Evolutionary conservation across 2,329 filamentous ascomycete genomes (phyloP), one percentile per base, ranked within the genome.

Genomic region (Ustilaginoidea virens): DNA sequence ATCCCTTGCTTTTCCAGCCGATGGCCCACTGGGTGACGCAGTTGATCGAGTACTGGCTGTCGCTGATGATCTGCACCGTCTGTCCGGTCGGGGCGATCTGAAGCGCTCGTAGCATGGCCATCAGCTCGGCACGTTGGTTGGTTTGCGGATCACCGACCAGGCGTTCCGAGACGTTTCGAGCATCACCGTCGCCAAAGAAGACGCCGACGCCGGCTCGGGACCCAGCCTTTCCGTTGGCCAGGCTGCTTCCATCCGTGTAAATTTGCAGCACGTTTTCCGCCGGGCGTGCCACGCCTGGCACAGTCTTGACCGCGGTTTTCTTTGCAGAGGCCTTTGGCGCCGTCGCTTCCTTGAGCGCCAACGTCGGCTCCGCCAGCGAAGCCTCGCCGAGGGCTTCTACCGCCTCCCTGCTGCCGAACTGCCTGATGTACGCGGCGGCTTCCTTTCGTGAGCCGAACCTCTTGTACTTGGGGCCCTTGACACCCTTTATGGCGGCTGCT

Each of bases 81-180:
- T 79, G 66, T 33, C 75, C 63, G 11, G 68, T 55, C 1, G 80
- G 75, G 2, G 76, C 73, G 25, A 77, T 69, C 44, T 94, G 74
- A 14, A 96, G 63, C 1, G 86, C 86, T 33, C 86, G 78, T 17
- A 81, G 61, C 37, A 96, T 78, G 6, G 85, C 90, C 15, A 80
- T 86, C 33, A 98, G 62, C 56, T 98, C 90, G n/a, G 87, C 90
- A 3, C 90, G 80, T 51, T 96, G 83, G 49, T 98, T 98, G 1
- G 90, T 96, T 54, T 96, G 90, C 7, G 65, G 62, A 11, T 66
- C 60, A 28, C 83, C 83, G 29, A 63, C 55, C 3, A 94, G 67
- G 4, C 74, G 72, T 52, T 92, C 85, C 9, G 80, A 81, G 15
- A 92, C 49, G 46, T 75, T 76, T 38, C 72, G 62, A 17, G 54